phyloP scores from a whole-genome alignment of 2,329 filamentous ascomycete genomes.

The Colletotrichum liaoningense region DNA sequence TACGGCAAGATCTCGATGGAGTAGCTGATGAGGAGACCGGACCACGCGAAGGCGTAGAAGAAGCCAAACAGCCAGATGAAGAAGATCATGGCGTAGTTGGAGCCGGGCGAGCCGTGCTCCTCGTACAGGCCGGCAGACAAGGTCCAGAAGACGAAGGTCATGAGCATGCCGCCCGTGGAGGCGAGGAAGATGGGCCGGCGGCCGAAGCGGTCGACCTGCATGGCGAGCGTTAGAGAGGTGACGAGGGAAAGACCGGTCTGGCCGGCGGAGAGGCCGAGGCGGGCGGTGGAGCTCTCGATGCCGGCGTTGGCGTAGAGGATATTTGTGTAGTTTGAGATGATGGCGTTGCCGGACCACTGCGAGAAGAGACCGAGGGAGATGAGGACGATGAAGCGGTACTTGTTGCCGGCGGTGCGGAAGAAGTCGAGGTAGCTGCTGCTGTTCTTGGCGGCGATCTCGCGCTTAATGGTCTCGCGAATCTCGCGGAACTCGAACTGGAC shows the following conservation, averaged over 20 bases:
- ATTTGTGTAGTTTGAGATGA: slow-evolving; percentile 69
- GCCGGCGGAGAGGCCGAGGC: slow-evolving; percentile 57
- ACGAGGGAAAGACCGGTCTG: slow-evolving; percentile 64
- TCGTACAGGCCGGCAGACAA: slow-evolving; percentile 58
- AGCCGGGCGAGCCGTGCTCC: slow-evolving; percentile 47
- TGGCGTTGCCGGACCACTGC: slow-evolving; percentile 70
- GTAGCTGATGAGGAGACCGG: slow-evolving; percentile 66
- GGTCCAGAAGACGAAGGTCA: slow-evolving; percentile 64
- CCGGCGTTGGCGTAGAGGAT: slow-evolving; percentile 65
- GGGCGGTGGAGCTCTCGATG: slow-evolving; percentile 56
- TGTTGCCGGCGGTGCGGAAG: slow-evolving; percentile 66
- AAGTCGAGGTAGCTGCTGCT: slow-evolving; percentile 65
- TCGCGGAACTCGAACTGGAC: slow-evolving; percentile 71
- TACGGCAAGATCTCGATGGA: slow-evolving; percentile 63
- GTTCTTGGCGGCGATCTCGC: slow-evolving; percentile 60
- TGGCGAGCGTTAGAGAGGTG: slow-evolving; percentile 61
- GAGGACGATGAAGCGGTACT: slow-evolving; percentile 63
- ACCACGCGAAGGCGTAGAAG: slow-evolving; percentile 68
- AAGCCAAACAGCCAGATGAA: slow-evolving; percentile 52
- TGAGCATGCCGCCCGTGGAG: slow-evolving; percentile 55
- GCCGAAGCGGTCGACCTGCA: slow-evolving; percentile 66
- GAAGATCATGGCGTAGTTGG: slow-evolving; percentile 56
- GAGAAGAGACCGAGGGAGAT: slow-evolving; percentile 69
- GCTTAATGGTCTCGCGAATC: slow-evolving; percentile 67
- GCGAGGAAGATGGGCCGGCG: slow-evolving; percentile 67